Evolutionary conservation across 352 stramenopile species (phyloP), one percentile per base, ranked within the genome.

Genomic region (Lagenidium giganteum): DNA sequence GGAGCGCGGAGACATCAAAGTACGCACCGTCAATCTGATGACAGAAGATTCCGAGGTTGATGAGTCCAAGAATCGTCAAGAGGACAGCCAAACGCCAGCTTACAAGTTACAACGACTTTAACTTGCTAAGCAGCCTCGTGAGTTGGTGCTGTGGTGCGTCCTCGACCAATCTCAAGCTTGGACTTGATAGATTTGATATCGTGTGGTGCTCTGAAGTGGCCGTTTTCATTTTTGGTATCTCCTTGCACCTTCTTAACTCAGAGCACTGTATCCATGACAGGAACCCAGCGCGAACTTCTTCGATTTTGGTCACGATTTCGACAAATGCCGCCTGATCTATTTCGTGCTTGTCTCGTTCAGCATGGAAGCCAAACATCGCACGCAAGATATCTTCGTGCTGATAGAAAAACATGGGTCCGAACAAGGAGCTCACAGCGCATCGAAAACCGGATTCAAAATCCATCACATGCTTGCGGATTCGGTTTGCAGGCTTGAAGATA

Each of bases 251-350:
- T 9, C 33, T 17, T 8, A 73, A 57, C 1, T 57, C 54, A 16
- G 51, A 47, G 39, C 70, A 80, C 24, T 87, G 69, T 22, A 53
- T 16, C 75, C 69, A 85, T n/a, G 44, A 37, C 5, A 82, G 43
- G 20, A 75, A 64, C 0, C 56, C 51, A 8, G 23, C 16, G 3
- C 58, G 59, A 14, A 87, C 61, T 45, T 87, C 74, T 37, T 78
- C 64, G 18, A 85, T 69, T 34, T 72, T 45, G 0, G 71, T 87
- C 17, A 74, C 61, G 20, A 87, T 75, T 41, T 83, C 69, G n/a
- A 83, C 31, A 34, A 85, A 87, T 6, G 49, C 54, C 14, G 40
- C 35, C 39, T 54, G 59, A 17, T 68, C 49, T 24, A 85, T 80
- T 33, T 78, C 62, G 4, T 62, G 24, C 28, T 60, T 73, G 3